Conservation (phyloP, 345 rosid genomes). For the Mangifera indica region DNA sequence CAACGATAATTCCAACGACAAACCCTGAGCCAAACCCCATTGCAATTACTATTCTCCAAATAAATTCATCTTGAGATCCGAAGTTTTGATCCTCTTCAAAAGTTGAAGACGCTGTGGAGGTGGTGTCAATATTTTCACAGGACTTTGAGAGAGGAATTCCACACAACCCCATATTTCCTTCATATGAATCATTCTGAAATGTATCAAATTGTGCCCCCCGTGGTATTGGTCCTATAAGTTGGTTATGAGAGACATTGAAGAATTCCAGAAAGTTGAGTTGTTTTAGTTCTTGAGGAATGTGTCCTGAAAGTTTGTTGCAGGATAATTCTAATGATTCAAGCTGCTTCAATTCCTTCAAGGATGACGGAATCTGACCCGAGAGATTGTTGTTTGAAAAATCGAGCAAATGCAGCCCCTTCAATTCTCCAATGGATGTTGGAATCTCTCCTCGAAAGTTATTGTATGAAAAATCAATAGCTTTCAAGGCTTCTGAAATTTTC, state of each 20-base stretch:
- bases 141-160: slow-evolving; percentile 16
- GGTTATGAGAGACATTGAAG: slow-evolving; percentile 30
- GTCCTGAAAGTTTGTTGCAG: slow-evolving; percentile 13
- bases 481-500: slow-evolving; percentile 8
- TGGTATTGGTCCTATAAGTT: slow-evolving; percentile 26
- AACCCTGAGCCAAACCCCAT: neutral
- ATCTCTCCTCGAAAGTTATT: slow-evolving; percentile 24
- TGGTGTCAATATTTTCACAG: slow-evolving; percentile 5
- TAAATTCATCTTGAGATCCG: neutral
- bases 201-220: slow-evolving; percentile 21
- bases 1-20: neutral
- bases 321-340: slow-evolving; percentile 32
- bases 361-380: slow-evolving; percentile 15
- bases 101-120: neutral
- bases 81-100: neutral
- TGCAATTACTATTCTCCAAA: neutral
- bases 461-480: slow-evolving; percentile 19
- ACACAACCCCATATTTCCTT: slow-evolving; percentile 26
- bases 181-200: slow-evolving; percentile 14
- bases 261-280: slow-evolving; percentile 19
- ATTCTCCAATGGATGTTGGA: slow-evolving; percentile 1
- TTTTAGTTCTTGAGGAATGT: slow-evolving; percentile 22
- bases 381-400: slow-evolving; percentile 32
- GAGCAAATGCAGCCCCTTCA: neutral
- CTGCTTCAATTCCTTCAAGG: neutral